Conservation (phyloP, 768 basidiomycete species). For the Panaeolus papilionaceus region DNA sequence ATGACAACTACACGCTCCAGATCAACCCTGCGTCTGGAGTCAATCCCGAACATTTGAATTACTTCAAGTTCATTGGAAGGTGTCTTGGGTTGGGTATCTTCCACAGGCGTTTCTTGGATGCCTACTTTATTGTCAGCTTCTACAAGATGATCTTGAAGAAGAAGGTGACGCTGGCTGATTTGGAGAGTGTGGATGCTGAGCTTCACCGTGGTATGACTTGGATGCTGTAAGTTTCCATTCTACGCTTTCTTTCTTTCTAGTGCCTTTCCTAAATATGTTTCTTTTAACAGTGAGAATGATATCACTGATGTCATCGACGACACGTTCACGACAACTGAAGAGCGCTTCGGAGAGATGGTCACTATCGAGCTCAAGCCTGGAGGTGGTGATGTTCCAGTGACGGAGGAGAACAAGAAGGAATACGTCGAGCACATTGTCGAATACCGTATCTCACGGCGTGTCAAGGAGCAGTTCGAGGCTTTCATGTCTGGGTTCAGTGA, state of each 20-base stretch:
- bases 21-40: slow-evolving; percentile 98
- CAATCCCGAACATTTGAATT: slow-evolving; percentile 99
- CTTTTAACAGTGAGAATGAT: slow-evolving; percentile 81
- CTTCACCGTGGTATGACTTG: slow-evolving; percentile 94
- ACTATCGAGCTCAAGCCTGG: slow-evolving; percentile 94
- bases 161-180: slow-evolving; percentile 91
- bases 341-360: slow-evolving; percentile 98
- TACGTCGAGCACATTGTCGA: slow-evolving; percentile 95
- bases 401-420: slow-evolving; percentile 98
- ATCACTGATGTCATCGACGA: slow-evolving; percentile 98
- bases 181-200: slow-evolving; percentile 97
- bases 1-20: slow-evolving; percentile 99
- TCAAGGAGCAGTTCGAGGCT: slow-evolving; percentile 98
- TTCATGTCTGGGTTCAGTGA: slow-evolving; percentile 99
- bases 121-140: slow-evolving; percentile 99
- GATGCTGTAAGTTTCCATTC: slow-evolving; percentile 83
- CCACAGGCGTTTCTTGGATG: slow-evolving; percentile 98
- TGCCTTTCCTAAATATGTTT: slow-evolving; percentile 19
- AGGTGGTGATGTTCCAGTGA: slow-evolving; percentile 86
- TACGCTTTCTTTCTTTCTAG: slow-evolving; percentile 6
- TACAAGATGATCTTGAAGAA: slow-evolving; percentile 99
- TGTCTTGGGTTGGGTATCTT: slow-evolving; percentile 96
- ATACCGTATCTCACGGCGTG: slow-evolving; percentile 96
- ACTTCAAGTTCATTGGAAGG: slow-evolving; percentile 99
- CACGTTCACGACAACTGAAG: slow-evolving; percentile 96